Percentiles rank a stretch among this genome's conserved stretches.
Evolutionary conservation across 108 stramenopile genomes (phyloP).

Genomic region (Nitzschia inconspicua): DNA sequence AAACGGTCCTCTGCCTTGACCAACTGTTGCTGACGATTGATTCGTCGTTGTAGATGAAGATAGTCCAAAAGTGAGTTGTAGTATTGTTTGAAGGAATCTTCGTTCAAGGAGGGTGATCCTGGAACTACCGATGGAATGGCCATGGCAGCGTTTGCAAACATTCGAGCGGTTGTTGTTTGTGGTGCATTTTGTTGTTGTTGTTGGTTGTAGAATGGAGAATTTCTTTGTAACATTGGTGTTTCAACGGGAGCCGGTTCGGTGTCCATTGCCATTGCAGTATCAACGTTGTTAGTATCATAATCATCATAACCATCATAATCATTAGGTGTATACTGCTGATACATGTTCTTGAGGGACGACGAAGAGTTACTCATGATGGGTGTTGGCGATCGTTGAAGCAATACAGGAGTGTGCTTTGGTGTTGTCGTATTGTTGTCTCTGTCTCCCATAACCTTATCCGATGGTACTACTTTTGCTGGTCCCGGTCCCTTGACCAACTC

Average conservation of each 20-base stretch:
- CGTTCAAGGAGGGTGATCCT: not conserved
- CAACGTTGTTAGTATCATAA: not conserved
- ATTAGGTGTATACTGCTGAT: not conserved
- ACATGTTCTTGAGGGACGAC: not conserved
- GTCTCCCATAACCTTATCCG: slow-evolving; percentile 28
- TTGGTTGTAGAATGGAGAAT: not conserved
- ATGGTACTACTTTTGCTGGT: slow-evolving; percentile 21
- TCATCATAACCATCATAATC: slow-evolving; percentile 12
- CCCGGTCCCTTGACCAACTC: no score
- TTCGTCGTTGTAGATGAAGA: slow-evolving; percentile 29
- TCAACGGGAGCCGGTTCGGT: not conserved
- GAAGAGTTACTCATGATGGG: slow-evolving; percentile 46
- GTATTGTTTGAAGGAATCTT: slow-evolving; percentile 44
- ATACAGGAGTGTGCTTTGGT: slow-evolving; percentile 22
- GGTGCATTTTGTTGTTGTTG: not conserved
- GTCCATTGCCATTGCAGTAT: not conserved
- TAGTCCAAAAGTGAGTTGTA: slow-evolving; percentile 51
- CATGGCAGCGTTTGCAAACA: not conserved
- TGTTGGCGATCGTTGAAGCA: slow-evolving; percentile 43
- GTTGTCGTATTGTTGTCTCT: slow-evolving; percentile 14
- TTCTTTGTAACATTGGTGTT: slow-evolving; percentile 1
- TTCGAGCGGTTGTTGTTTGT: not conserved
- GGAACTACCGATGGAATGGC: not conserved
- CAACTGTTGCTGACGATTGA: slow-evolving; percentile 28
- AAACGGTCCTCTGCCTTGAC: no score